Evolutionary conservation across 257 asterid genomes (phyloP), one percentile per base, ranked within the genome.

Genomic region (Mentha longifolia): DNA sequence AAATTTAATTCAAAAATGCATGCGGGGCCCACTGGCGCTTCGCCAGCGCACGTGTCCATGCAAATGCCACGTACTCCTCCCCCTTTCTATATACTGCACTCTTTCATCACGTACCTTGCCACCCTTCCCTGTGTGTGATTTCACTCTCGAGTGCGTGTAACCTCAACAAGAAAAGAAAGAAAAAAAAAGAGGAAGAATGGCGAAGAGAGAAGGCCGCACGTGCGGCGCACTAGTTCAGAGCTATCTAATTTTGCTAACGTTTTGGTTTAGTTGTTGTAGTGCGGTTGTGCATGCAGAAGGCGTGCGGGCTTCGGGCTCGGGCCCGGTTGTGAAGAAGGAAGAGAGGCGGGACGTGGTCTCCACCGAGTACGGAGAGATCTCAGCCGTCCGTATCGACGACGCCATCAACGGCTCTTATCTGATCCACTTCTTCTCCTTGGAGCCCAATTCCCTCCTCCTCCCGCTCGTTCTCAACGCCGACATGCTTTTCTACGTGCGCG

Each of bases 401-500:
- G 75, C 78, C 9, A 41, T 63, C 14, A 71, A 73, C 49, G 90
- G 86, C 42, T 51, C 88, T 0, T 87, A 82, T 81, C 86, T 75
- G 28, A 85, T 88, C 58, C 92, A 86, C 41, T 83, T 82, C 88
- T 82, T 92, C 81, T 81, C 86, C 2, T 56, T 89, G 82, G 88
- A 87, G 57, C 94, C 96, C 3, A 80, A 83, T 51, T 79, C 95
- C 3, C 51, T 86, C 39, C 76, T 92, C 22, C 94, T 92, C 37
- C 98, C 96, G 2, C 87, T 81, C 47, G 45, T 88, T 54, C 70
- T 89, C 25, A 89, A 88, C 75, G 79, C 86, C 0, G 89, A 86
- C 58, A 88, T 89, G 91, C 70, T 88, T 7, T 86, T 89, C 85
- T 89, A 86, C 78, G 94, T 92, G 49, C 86, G 85, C 17, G 81